Base-by-base conservation (phyloP, 805 yeast genomes). In the Starmerella ratchasimensis region DNA sequence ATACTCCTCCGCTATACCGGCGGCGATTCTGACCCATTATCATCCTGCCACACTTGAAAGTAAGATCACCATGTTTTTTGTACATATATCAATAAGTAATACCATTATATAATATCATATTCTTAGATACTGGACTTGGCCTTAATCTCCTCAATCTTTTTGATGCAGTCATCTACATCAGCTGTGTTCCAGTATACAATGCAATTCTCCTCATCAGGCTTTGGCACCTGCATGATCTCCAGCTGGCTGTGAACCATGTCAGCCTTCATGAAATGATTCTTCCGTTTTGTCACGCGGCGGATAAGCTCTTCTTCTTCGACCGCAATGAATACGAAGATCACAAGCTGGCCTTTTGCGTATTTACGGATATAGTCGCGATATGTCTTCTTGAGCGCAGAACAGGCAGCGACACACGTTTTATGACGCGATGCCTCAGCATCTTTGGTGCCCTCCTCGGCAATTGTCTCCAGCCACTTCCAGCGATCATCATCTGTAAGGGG, bases 401-500 rank as follows among this genome's bases (percentile, higher is more conserved):
- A 90, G 3, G 93, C 71, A 1, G 79, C 79, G 5, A 90, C 69
- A 3, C 71, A 60, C 3, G 53, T 46, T 3, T 33, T 36, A 3
- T 30, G 28, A 1, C 58, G 45, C 22, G 60, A 44, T 26, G 48
- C 40, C 5, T 48, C 52, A 3, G 56, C 56, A 20, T 52, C 52
- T 20, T 53, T 53, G 11, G 48, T 34, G 3, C 76, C 65, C n/a
- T 56, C 50, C 0, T 48, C 44, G 2, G 71, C 59, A 10, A 90
- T 58, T 27, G 56, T 54, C 27, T 63, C 57, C 15, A 90, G 66
- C 98, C 98, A 90, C 1, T 70, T 86, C 86, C 88, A 80, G 42
- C 98, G 63, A 57, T 90, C 98, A 2, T 76, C 90, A 53, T 90
- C 98, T 0, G 76, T 71, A 41, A 90, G 63, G 1, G 97, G 93